Conservation (phyloP, 768 basidiomycete genomes). For the Leccinum uliginosum region DNA sequence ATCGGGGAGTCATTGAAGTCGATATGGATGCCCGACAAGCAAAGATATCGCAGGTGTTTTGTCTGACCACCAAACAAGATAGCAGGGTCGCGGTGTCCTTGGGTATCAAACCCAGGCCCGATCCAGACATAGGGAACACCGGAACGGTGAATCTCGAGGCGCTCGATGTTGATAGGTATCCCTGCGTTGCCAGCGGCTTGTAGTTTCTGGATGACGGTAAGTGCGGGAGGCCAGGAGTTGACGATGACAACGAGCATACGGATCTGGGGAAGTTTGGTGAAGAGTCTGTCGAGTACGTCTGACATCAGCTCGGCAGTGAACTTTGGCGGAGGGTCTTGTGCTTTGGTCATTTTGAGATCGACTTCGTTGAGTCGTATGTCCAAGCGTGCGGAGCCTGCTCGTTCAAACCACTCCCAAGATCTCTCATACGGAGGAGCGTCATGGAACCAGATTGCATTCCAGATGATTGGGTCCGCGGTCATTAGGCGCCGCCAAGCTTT, state of each 20-base stretch:
- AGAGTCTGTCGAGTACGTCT: constrained; percentile 45
- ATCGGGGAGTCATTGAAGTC: constrained; percentile 51
- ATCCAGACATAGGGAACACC: constrained; percentile 45
- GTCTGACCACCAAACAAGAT: constrained; percentile 50
- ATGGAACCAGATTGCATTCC: constrained; percentile 65
- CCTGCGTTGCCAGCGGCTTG: constrained; percentile 31
- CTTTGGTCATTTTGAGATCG: constrained; percentile 22
- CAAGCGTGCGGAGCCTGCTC: constrained; percentile 50
- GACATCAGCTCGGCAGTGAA: constrained; percentile 44
- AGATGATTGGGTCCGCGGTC: constrained; percentile 47
- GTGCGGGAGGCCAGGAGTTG: constrained; percentile 50
- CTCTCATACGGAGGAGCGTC: constrained; percentile 47
- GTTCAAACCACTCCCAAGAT: constrained; percentile 52
- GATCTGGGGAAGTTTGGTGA: constrained; percentile 52
- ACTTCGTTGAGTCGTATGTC: constrained; percentile 60
- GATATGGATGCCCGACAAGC: constrained; percentile 56
- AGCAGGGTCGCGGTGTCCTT: constrained; percentile 30
- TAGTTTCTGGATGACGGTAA: constrained; percentile 49
- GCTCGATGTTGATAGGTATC: constrained; percentile 45
- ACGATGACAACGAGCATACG: constrained; percentile 57
- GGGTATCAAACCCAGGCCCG: constrained; percentile 38
- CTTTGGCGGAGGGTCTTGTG: constrained; percentile 22
- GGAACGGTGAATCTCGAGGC: constrained; percentile 61
- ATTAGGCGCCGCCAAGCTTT: constrained; percentile 49
- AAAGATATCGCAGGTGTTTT: constrained; percentile 45